phyloP scores from a whole-genome alignment of 768 basidiomycete genomes.

The Serendipita vermifera region DNA sequence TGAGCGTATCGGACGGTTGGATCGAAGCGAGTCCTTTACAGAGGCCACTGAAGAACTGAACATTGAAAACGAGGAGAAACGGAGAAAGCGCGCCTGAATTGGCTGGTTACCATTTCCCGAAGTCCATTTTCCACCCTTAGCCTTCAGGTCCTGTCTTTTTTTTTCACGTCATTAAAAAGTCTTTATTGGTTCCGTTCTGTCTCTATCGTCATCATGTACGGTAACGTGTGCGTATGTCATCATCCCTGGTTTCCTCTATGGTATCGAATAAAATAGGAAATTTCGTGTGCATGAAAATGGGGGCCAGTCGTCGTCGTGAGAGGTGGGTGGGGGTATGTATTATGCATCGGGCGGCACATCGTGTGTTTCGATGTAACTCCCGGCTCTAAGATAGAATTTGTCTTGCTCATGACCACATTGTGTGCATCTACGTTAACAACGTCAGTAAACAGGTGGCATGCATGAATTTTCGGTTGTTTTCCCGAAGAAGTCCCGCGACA shows the following conservation, averaged over 20 bases:
- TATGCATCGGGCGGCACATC: slow-evolving; percentile 25
- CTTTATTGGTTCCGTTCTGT: too few species aligned
- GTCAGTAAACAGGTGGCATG: too few species aligned
- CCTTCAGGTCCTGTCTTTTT: background rate
- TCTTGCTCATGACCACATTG: slow-evolving; percentile 31
- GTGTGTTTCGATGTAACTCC: slow-evolving; percentile 30
- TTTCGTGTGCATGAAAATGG: too few species aligned
- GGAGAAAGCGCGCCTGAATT: background rate
- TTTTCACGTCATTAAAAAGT: too few species aligned
- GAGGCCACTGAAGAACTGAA: slow-evolving; percentile 58
- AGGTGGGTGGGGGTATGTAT: too few species aligned
- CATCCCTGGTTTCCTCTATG: too few species aligned
- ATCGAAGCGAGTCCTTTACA: slow-evolving; percentile 43
- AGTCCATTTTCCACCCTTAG: background rate
- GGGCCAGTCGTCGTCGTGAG: too few species aligned
- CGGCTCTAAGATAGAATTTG: slow-evolving; percentile 29
- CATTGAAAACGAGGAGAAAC: slow-evolving; percentile 30
- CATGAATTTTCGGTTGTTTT: too few species aligned
- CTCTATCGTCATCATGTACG: too few species aligned
- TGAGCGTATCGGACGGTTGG: slow-evolving; percentile 45
- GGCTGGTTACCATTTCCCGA: background rate
- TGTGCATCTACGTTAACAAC: slow-evolving; percentile 26
- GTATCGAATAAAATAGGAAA: too few species aligned
- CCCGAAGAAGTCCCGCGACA: too few species aligned
- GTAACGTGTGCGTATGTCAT: too few species aligned